A percentile compares a stretch with the other conserved stretches of the same genome.
Evolutionary conservation across 1,284 basidiomycete genomes (phyloP).

Genomic region (Meripilus lineatus): DNA sequence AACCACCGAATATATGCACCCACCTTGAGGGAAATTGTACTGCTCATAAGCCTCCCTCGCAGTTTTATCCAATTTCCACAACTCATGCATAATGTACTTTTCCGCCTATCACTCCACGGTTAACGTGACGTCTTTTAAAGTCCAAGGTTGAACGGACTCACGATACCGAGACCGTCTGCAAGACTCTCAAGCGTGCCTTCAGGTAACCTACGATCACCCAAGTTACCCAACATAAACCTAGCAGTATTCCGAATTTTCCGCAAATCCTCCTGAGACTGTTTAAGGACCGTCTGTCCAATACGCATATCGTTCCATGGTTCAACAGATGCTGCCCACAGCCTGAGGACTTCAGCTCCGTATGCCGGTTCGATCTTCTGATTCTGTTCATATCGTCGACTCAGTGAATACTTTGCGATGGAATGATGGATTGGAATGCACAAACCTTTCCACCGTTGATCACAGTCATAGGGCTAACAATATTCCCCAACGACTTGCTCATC

Average conservation of each 20-base stretch:
- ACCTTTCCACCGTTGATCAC: slow-evolving; percentile 81
- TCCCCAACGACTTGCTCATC: slow-evolving; percentile 98
- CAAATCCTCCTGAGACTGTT: slow-evolving; percentile 74
- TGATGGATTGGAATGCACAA: slow-evolving; percentile 21
- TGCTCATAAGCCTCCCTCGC: slow-evolving; percentile 67
- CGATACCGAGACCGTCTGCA: slow-evolving; percentile 55
- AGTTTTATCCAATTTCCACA: slow-evolving; percentile 66
- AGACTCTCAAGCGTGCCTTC: too few relatives aligned
- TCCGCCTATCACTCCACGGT: slow-evolving; percentile 58
- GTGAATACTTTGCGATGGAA: slow-evolving; percentile 1
- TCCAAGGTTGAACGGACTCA: slow-evolving; percentile 30
- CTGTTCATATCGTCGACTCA: too few relatives aligned
- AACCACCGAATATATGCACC: slow-evolving; percentile 10
- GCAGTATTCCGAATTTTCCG: slow-evolving; percentile 87
- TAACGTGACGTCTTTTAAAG: slow-evolving; percentile 9
- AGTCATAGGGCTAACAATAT: slow-evolving; percentile 83
- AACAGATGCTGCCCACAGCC: slow-evolving; percentile 90
- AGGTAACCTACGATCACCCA: slow-evolving; percentile 39
- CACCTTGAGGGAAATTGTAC: slow-evolving; percentile 86
- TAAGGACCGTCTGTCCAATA: slow-evolving; percentile 76
- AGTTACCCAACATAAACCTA: slow-evolving; percentile 87
- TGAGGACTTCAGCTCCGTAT: slow-evolving; percentile 84
- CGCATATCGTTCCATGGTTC: slow-evolving; percentile 90
- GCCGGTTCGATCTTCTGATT: slow-evolving; percentile 67
- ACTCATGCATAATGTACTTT: slow-evolving; percentile 81